These are phyloP conservation scores for Globisporangium cederbergense DNA, from an alignment of 352 stramenopile genomes.

Conservation along the genomic window DNA sequence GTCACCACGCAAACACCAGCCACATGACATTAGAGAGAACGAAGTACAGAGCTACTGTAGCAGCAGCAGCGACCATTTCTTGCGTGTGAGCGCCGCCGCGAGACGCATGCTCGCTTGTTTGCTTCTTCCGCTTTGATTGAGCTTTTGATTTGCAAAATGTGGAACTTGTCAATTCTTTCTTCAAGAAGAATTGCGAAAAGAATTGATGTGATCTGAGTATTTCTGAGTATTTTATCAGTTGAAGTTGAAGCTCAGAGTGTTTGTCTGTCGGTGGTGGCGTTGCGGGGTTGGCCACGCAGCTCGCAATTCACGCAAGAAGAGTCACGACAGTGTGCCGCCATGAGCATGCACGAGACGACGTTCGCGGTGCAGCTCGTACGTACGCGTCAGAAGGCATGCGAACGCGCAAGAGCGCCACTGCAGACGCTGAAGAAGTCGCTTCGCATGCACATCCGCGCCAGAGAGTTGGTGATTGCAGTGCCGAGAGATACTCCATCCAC, in stretches of 20 bases:
- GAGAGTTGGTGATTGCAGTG: slow-evolving; percentile 22
- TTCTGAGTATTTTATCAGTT: slow-evolving; percentile 4
- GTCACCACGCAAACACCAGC: neutral
- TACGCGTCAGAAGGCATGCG: slow-evolving; percentile 1
- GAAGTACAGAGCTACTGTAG: neutral
- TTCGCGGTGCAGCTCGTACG: slow-evolving; percentile 39
- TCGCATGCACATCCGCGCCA: slow-evolving; percentile 19
- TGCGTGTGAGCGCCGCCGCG: slow-evolving; percentile 23
- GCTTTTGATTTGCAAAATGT: slow-evolving; percentile 2
- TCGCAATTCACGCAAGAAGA: neutral
- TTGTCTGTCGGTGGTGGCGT: neutral
- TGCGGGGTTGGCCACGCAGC: neutral
- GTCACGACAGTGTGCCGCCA: neutral
- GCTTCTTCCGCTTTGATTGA: neutral
- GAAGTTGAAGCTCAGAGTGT: slow-evolving; percentile 21
- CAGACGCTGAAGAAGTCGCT: slow-evolving; percentile 32
- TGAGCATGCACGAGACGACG: slow-evolving; percentile 1
- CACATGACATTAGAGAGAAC: neutral
- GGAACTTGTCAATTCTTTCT: neutral
- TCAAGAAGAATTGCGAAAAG: neutral
- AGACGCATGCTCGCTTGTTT: slow-evolving; percentile 15
- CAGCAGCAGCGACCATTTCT: slow-evolving; percentile 31
- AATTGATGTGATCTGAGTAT: neutral
- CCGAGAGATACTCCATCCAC: neutral
- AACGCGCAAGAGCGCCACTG: slow-evolving; percentile 9